Conservation (phyloP, 805 yeast species). For the Candida dajiaensis region DNA sequence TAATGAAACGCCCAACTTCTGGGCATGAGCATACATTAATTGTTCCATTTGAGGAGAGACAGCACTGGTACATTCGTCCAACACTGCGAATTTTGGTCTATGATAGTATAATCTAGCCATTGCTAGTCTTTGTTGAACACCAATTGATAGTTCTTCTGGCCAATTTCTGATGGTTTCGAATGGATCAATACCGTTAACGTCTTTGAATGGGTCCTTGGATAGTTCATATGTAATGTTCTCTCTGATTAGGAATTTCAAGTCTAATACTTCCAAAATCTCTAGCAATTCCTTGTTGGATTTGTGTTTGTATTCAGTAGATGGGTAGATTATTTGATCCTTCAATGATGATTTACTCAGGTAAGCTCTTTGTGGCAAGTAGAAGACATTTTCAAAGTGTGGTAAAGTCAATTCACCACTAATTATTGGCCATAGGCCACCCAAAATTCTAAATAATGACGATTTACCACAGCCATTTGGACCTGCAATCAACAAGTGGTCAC, state of each 20-base stretch:
- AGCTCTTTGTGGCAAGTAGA: slow-evolving; percentile 90
- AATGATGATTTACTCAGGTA: slow-evolving; percentile 62
- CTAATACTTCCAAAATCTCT: slow-evolving; percentile 49
- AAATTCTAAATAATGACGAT: slow-evolving; percentile 81
- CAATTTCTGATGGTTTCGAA: slow-evolving; percentile 71
- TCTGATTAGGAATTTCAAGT: slow-evolving; percentile 51
- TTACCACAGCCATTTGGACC: slow-evolving; percentile 98
- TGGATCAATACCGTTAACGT: slow-evolving; percentile 35
- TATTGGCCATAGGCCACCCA: slow-evolving; percentile 94
- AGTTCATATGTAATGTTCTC: slow-evolving; percentile 35
- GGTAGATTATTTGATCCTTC: slow-evolving; percentile 86
- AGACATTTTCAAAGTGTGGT: slow-evolving; percentile 63
- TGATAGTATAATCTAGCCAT: slow-evolving; percentile 91
- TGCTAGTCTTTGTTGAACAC: slow-evolving; percentile 90
- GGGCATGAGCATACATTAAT: slow-evolving; percentile 81
- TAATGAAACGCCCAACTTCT: slow-evolving; percentile 69
- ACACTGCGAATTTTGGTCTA: slow-evolving; percentile 85
- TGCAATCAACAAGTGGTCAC: slow-evolving; percentile 80
- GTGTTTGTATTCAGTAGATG: slow-evolving; percentile 57
- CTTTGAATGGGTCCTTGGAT: slow-evolving; percentile 23
- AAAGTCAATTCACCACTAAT: slow-evolving; percentile 48
- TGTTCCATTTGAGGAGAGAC: slow-evolving; percentile 89
- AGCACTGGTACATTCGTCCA: slow-evolving; percentile 94
- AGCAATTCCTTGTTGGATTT: slow-evolving; percentile 41
- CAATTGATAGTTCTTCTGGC: slow-evolving; percentile 83